phyloP scores from a whole-genome alignment of 2,329 filamentous ascomycete genomes.

The Monilinia polystroma region DNA sequence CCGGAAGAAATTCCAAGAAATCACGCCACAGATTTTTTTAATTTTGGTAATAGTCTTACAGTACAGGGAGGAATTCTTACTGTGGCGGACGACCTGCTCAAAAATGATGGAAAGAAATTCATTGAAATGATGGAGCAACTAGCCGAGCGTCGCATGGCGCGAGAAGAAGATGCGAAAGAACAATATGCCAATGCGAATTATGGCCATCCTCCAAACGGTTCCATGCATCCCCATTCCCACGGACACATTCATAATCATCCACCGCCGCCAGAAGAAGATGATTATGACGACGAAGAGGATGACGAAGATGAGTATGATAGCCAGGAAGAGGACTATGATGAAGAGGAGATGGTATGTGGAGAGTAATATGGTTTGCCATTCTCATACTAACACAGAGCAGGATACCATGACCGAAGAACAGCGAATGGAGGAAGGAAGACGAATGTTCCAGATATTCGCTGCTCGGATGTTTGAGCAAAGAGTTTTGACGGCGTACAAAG shows the following conservation, averaged over 20 bases:
- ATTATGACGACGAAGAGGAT: conserved; percentile 61
- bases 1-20: conserved; percentile 63
- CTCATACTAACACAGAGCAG: conserved; percentile 53
- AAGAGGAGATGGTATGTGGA: conserved; percentile 67
- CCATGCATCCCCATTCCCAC: conserved; percentile 44
- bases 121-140: conserved; percentile 99
- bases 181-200: conserved; percentile 60
- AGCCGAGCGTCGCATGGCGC: conserved; percentile 93
- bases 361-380: conserved; percentile 27
- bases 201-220: conserved; percentile 57
- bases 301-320: conserved; percentile 62
- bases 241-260: conserved; percentile 60
- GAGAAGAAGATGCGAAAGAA: conserved; percentile 83
- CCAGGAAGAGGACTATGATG: conserved; percentile 67
- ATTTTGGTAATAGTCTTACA: conserved; percentile 94
- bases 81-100: conserved; percentile 95
- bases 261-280: conserved; percentile 68
- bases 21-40: conserved; percentile 83
- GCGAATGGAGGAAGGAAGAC: conserved; percentile 95
- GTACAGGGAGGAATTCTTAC: conserved; percentile 98
- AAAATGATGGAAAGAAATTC: conserved; percentile 99
- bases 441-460: conserved; percentile 99
- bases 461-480: conserved; percentile 99
- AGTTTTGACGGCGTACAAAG: conserved; percentile 93
- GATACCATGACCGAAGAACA: conserved; percentile 97